Evolutionary conservation across 2,329 filamentous ascomycete species (phyloP), one percentile per base, ranked within the genome.

Genomic region (Metarhizium humberi): DNA sequence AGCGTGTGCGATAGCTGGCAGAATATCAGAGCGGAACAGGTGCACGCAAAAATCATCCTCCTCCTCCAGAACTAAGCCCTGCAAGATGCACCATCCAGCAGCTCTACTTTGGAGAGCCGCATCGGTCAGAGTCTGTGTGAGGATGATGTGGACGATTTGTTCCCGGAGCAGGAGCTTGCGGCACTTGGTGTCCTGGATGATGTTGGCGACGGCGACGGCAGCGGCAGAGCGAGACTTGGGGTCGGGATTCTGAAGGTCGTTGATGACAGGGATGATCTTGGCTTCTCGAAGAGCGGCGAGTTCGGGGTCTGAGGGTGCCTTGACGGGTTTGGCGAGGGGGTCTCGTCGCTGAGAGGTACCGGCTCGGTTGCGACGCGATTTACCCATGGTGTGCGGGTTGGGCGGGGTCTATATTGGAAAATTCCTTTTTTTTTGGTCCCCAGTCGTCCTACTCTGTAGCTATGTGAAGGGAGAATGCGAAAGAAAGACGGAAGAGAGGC

Each of bases 1-100:
- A 14, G 81, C 81, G 64, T 79, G 77, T 56, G 80, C 76, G 56
- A 86, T 75, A 20, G 83, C 81, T 32, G 79, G 81, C 57, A 87
- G 63, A 14, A 86, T 68, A 65, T 86, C 84, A 32, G 80, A 71
- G 47, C 85, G 73, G 62, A 78, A 86, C 56, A 88, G 67, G 61
- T 87, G 83, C 20, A 87, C 72, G 59, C 82, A 85, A 57, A 87
- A 87, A 62, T 86, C 84, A 13, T 78, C 73, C 61, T 85, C 84
- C 66, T 87, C 85, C 63, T 85, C 79, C 58, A 80, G 73, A 2
- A 78, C 80, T 53, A 88, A 73, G 46, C 81, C 77, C 59, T 78
- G 76, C 53, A 88, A 71, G 59, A 87, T 84, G 13, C 80, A 78
- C 85, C 85, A 88, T n/a, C 82, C 85, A 20, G 83, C 81, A 47